A percentile compares a stretch with the other conserved stretches of the same genome.
These are phyloP conservation scores for Backusella australiensis DNA, from an alignment of 192 early-diverging fungal genomes.

Conservation along the genomic window DNA sequence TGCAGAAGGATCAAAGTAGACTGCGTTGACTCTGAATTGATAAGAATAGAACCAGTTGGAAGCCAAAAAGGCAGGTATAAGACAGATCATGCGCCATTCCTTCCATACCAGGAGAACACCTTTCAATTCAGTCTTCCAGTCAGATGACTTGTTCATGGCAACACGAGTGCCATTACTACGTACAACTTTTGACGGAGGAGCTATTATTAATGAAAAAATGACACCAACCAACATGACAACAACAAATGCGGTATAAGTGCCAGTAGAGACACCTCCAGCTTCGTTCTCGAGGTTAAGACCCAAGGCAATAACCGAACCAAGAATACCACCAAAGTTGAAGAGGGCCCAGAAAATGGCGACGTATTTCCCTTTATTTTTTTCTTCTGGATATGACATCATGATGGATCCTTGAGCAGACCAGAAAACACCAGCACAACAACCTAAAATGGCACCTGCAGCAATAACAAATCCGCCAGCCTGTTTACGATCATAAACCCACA, in stretches of 20 bases:
- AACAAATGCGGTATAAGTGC: slow-evolving; percentile 32
- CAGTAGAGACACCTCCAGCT: slow-evolving; percentile 32
- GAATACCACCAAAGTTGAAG: slow-evolving; percentile 80
- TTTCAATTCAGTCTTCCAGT: slow-evolving; percentile 50
- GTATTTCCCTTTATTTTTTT: slow-evolving; percentile 76
- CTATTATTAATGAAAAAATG: slow-evolving; percentile 2
- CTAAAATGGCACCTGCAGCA: slow-evolving; percentile 74
- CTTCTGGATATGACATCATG: slow-evolving; percentile 82
- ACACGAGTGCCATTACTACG: slow-evolving; percentile 68
- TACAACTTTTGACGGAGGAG: slow-evolving; percentile 49
- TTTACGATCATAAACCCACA: slow-evolving; percentile 53
- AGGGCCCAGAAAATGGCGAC: slow-evolving; percentile 46
- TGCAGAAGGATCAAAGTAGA: slow-evolving; percentile 67
- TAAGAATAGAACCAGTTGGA: slow-evolving; percentile 81
- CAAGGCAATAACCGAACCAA: slow-evolving; percentile 67
- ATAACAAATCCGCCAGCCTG: slow-evolving; percentile 60
- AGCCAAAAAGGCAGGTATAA: slow-evolving; percentile 66
- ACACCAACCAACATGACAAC: slow-evolving; percentile 33
- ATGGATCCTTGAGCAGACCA: slow-evolving; percentile 80
- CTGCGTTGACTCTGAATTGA: slow-evolving; percentile 65
- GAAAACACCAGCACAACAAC: slow-evolving; percentile 73
- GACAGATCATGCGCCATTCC: slow-evolving; percentile 60
- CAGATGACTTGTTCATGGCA: slow-evolving; percentile 57
- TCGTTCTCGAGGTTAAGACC: slow-evolving; percentile 33
- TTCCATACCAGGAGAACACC: slow-evolving; percentile 52